Base-by-base conservation (phyloP, 768 basidiomycete species). In the Suillus spraguei region DNA sequence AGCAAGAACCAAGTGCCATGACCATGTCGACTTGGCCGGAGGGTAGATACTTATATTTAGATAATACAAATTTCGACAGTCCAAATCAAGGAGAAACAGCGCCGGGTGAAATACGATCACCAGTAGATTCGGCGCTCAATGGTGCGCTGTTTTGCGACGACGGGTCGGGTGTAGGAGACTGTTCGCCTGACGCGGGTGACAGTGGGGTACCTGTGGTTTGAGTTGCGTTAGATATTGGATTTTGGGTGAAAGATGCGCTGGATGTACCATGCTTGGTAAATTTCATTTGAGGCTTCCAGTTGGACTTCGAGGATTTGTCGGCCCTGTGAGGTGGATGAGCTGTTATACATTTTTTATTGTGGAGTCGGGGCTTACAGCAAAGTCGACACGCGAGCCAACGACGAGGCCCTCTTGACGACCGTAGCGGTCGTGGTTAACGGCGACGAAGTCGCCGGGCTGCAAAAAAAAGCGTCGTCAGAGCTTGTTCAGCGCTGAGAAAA, bases 261-360 rank as follows among this genome's bases (percentile, higher is more conserved):
- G 36, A 71, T 75, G 64, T 66, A 88, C 87, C 86, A 90, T 50
- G 89, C 87, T 61, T 88, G 78, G 83, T 88, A 90, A 61, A 91
- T 70, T 61, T 90, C 86, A 35, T 81, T 80, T 3, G 55, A 56
- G 17, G 82, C 77, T 63, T 93, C 91, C 63, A 95, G 84, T 71
- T 91, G 92, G 36, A 95, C 89, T 71, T 93, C 90, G 65, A 95
- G 78, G 67, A 94, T 83, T 78, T 91, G 90, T 62, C 91, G 88
- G 60, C 92, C 92, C 92, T 94, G 66, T 8, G 59, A 28, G 47
- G 47, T 66, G 64, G 38, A 60, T 58, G 53, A 35, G 41, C 24
- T 5, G 28, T 47, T 20, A 5, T 54, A 41, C 2, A 2, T n/a
- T 33, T n/a, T 33, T 13, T 24, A 36, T 35, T 63, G 56, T 52